A percentile compares a stretch with the other conserved stretches of the same genome.
Conservation (phyloP, 306 rosid species). For the Citrullus amarus region DNA sequence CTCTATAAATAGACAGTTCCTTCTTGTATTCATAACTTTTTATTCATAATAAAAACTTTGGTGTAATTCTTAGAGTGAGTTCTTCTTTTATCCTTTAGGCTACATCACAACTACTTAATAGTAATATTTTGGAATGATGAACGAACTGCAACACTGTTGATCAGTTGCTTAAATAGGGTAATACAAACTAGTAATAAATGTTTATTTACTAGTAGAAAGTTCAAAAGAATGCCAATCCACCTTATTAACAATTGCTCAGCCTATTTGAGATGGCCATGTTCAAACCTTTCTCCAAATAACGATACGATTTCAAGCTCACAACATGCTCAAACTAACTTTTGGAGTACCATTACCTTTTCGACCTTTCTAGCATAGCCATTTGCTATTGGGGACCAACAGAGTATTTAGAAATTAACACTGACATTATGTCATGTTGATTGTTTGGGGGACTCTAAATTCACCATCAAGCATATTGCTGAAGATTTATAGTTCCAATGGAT, state of each 20-base stretch:
- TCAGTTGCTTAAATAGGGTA: neutral
- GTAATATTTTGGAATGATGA: neutral
- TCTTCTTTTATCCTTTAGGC: too few relatives aligned
- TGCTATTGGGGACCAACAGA: neutral
- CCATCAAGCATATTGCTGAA: constrained; percentile 8
- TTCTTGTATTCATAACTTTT: too few relatives aligned
- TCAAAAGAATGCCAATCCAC: neutral
- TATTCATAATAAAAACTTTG: too few relatives aligned
- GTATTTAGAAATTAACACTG: neutral
- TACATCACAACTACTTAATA: neutral
- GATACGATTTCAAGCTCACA: neutral
- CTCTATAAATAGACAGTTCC: too few relatives aligned
- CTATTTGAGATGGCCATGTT: neutral
- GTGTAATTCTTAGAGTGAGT: too few relatives aligned
- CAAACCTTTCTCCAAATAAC: neutral
- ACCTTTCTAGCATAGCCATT: neutral
- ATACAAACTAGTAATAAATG: neutral
- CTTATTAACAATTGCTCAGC: neutral
- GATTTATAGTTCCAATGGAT: constrained; percentile 1
- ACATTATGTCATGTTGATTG: constrained; percentile 4
- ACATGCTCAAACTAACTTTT: neutral
- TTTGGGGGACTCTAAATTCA: neutral
- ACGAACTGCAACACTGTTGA: neutral
- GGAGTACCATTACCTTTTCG: neutral
- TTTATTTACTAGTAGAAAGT: neutral